Base-by-base conservation (phyloP, 2,329 filamentous ascomycete genomes). In the Mariannaea sp. region DNA sequence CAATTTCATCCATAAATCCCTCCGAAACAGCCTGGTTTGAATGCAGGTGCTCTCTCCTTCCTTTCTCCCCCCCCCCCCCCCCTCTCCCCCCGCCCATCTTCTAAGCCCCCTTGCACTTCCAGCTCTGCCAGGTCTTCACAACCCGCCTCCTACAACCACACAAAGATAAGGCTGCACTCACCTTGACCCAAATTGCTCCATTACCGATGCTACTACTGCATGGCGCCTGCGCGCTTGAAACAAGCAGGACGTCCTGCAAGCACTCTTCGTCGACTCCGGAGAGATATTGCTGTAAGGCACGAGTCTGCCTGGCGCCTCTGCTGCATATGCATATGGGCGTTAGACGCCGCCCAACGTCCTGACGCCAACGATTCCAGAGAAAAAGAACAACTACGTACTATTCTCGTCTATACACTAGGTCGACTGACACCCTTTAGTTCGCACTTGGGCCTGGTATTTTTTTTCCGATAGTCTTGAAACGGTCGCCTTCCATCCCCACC, bases 281-380 rank as follows among this genome's bases (percentile, higher is more conserved):
- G 26, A 48, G n/a, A 29, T 38, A 39, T 29, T 51, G 35, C 16
- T 53, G 59, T 57, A n/a, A n/a, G 59, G 61, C 61, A 57, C 45
- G 45, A 57, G 51, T 53, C 43, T 32, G 29, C 5, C 5, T n/a
- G 51, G 49, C 50, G 43, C 49, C 50, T 61, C 56, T 38, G 56
- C 41, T 64, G 61, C 59, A 61, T 62, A 12, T 7, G 29, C 10
- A 54, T 16, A 9, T 12, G 19, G 35, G 48, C 44, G 50, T 55
- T 55, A 42, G 47, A 62, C 52, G 49, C 57, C 49, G 51, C 53
- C 61, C 51, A 40, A 42, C 17, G 58, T 54, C 29, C 17, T 7
- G 35, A 47, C 45, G 30, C 46, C 46, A 50, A 44, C 36, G 49
- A 36, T 41, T 38, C 13, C 29, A 53, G 20, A 16, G 19, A 33